Evolutionary conservation across 2,329 filamentous ascomycete species (phyloP), one percentile per base, ranked within the genome.

Genomic region (Sarocladiaceae sp.): DNA sequence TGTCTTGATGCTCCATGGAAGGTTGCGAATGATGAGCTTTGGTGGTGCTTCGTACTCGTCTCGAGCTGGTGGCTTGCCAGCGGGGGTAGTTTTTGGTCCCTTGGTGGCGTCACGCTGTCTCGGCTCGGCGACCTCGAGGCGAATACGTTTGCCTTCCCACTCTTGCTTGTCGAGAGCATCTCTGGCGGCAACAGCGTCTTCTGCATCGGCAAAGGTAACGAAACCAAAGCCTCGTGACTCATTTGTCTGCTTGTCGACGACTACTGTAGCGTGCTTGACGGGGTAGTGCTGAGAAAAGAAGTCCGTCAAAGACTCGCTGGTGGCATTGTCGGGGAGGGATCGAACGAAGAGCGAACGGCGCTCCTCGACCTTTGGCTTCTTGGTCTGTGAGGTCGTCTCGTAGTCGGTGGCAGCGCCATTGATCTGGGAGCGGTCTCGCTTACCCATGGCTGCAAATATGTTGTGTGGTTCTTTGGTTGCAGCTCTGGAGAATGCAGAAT

Each of bases 271-370:
- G 65, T 97, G 91, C 65, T 96, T 97, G 60, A 98, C 80, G 6
- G 94, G 90, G 57, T 88, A 97, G 48, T 89, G 85, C 62, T 96
- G 81, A 6, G 93, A 97, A 67, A 98, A 98, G 64, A 90, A 84
- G 47, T 88, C 83, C 47, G 89, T 87, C 50, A 98, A 74, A 44
- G 76, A 76, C 58, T 96, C 89, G 59, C 80, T 87, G 26, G 90
- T 97, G 29, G 84, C 83, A 19, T 74, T 77, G 18, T 83, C 68
- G 16, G 90, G 87, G 39, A 98, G 77, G 42, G 86, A 90, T 55
- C 91, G 87, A 51, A 98, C 83, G 68, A 98, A 98, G 53, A 98
- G 80, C 35, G 91, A 87, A 54, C 81, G 72, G 51, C 76, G 74
- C 47, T 76, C 74, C 48, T 82, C 78, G 46, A 77, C 71, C 50